These are phyloP conservation scores for Canna indica DNA, from an alignment of 176 grass and related monocot species.

Conservation along the genomic window DNA sequence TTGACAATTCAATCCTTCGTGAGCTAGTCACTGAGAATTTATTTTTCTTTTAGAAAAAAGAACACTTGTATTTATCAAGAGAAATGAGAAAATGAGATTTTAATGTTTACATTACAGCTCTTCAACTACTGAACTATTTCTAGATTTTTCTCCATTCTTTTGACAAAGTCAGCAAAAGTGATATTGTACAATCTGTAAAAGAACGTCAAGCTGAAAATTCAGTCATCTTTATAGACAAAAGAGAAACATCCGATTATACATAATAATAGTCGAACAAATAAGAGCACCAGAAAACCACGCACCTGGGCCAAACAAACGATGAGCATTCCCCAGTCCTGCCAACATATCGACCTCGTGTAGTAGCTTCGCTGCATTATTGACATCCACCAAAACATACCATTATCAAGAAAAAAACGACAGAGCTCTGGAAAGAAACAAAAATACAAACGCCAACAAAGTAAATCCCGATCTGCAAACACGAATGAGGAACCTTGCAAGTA, in stretches of 20 bases:
- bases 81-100: too few species aligned
- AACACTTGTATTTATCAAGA: too few species aligned
- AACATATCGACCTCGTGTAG: not conserved
- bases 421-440: not conserved
- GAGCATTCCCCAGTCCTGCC: not conserved
- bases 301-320: not conserved
- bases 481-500: not conserved
- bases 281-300: not conserved
- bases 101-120: too few species aligned
- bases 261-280: not conserved
- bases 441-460: not conserved
- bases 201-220: too few species aligned
- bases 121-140: too few species aligned
- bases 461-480: not conserved
- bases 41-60: too few species aligned
- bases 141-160: too few species aligned
- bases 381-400: not conserved
- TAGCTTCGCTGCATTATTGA: not conserved
- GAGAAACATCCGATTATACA: not conserved
- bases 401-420: not conserved
- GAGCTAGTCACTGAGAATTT: too few species aligned
- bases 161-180: too few species aligned
- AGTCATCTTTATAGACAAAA: not conserved
- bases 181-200: too few species aligned
- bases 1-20: too few species aligned